These are phyloP conservation scores for Apostasia shenzhenica DNA, from an alignment of 106 monocot species.

Conservation along the genomic window DNA sequence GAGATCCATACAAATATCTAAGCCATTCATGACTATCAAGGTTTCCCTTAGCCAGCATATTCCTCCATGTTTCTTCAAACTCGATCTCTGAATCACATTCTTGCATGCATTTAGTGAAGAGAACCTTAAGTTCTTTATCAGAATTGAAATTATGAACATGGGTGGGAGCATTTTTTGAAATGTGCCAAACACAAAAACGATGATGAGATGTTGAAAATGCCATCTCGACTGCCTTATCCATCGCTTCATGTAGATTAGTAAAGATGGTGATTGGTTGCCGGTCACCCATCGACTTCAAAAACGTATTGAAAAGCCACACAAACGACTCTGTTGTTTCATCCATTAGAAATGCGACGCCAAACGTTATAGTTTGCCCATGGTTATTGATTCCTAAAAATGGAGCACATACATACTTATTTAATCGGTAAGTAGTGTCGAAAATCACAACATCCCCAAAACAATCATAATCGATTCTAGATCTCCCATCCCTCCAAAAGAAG, in stretches of 20 bases:
- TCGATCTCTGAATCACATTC: slow-evolving; percentile 16
- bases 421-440: slow-evolving; percentile 4
- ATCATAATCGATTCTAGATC: slow-evolving; percentile 15
- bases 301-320: slow-evolving; percentile 34
- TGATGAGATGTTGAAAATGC: slow-evolving; percentile 26
- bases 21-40: slow-evolving; percentile 24
- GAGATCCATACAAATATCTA: slow-evolving; percentile 11
- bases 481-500: slow-evolving; percentile 22
- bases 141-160: slow-evolving; percentile 14
- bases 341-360: slow-evolving; percentile 32
- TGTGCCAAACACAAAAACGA: slow-evolving; percentile 17
- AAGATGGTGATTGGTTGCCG: slow-evolving; percentile 33
- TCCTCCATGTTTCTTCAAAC: slow-evolving; percentile 29
- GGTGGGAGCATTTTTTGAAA: slow-evolving; percentile 14
- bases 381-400: slow-evolving; percentile 36
- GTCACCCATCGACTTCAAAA: slow-evolving; percentile 34
- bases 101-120: slow-evolving; percentile 26
- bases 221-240: slow-evolving; percentile 17
- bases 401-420: slow-evolving; percentile 17
- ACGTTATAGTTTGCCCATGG: slow-evolving; percentile 32
- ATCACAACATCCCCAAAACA: slow-evolving; percentile 12
- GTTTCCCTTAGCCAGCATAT: slow-evolving; percentile 13
- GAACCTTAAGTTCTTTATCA: slow-evolving; percentile 14
- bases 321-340: slow-evolving; percentile 25
- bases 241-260: slow-evolving; percentile 27